Evolutionary conservation across 257 asterid genomes (phyloP).

Genomic region (Solanum corneliomulleri): DNA sequence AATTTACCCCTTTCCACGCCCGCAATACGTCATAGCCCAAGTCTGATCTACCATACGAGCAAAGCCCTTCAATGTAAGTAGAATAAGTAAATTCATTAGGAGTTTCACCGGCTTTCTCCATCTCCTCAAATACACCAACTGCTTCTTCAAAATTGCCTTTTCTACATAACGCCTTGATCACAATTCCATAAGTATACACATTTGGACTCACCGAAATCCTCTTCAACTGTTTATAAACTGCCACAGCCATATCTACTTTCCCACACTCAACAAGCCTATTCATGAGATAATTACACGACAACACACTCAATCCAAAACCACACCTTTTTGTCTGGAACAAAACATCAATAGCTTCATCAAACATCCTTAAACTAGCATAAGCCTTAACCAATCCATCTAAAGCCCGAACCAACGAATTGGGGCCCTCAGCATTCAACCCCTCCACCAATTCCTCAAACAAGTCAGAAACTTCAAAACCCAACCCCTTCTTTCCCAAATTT

Average conservation of each 20-base stretch:
- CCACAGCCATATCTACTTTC: slow-evolving; percentile 35
- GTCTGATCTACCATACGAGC: slow-evolving; percentile 33
- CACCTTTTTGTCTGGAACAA: slow-evolving; percentile 27
- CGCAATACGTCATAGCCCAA: slow-evolving; percentile 25
- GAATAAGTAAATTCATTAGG: slow-evolving; percentile 37
- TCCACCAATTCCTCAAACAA: slow-evolving; percentile 57
- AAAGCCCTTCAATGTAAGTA: slow-evolving; percentile 51
- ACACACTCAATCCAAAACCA: slow-evolving; percentile 37
- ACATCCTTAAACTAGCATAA: slow-evolving; percentile 46
- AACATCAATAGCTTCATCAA: slow-evolving; percentile 53
- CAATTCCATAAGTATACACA: slow-evolving; percentile 63
- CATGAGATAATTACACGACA: slow-evolving; percentile 56
- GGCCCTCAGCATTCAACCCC: slow-evolving; percentile 32
- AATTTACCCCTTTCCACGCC: slow-evolving; percentile 12
- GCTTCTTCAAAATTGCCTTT: slow-evolving; percentile 48
- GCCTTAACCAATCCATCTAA: slow-evolving; percentile 47
- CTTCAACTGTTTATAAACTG: slow-evolving; percentile 42
- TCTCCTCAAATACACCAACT: slow-evolving; percentile 29
- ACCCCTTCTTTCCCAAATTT: slow-evolving; percentile 17
- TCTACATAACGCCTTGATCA: slow-evolving; percentile 55
- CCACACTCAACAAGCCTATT: slow-evolving; percentile 46
- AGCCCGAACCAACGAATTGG: slow-evolving; percentile 30
- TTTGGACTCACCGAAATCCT: slow-evolving; percentile 46
- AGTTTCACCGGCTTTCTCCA: slow-evolving; percentile 55
- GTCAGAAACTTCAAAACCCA: slow-evolving; percentile 37